Conservation (phyloP, 23 red algal species). For the Gracilaria domingensis region DNA sequence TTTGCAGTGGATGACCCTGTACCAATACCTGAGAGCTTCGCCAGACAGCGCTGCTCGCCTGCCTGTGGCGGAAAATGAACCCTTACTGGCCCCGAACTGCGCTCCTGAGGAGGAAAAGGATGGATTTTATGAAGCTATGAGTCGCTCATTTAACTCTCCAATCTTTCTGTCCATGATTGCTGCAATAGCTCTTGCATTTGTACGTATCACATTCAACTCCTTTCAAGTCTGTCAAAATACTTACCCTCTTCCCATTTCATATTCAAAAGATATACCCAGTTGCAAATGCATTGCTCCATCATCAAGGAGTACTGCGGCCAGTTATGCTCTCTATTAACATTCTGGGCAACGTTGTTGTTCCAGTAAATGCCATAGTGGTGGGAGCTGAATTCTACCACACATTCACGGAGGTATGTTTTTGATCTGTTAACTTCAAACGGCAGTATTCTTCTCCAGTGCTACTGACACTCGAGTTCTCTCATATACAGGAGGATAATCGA, state of each 20-base stretch:
- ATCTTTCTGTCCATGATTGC: constrained; percentile 35
- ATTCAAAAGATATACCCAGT: neutral
- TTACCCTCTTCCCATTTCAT: neutral
- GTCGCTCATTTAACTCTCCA: constrained; percentile 4
- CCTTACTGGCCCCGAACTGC: neutral
- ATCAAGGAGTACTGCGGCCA: constrained; percentile 27
- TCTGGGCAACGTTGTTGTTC: constrained; percentile 51
- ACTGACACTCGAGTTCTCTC: neutral
- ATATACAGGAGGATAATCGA: neutral
- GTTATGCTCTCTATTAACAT: constrained; percentile 49
- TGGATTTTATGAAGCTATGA: constrained; percentile 6
- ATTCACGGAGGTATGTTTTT: neutral
- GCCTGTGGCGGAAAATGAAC: neutral
- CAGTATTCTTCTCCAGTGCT: neutral
- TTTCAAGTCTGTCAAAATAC: neutral
- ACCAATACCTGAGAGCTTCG: constrained; percentile 16
- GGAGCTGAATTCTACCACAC: constrained; percentile 44
- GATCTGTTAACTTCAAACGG: neutral
- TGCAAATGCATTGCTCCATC: constrained; percentile 18
- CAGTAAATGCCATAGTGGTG: constrained; percentile 36
- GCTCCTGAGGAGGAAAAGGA: neutral
- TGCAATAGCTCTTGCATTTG: constrained; percentile 22
- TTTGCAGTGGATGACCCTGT: constrained; percentile 6
- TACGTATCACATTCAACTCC: constrained; percentile 1
- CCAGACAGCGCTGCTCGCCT: neutral